These are phyloP conservation scores for Rosa rugosa DNA, from an alignment of 306 rosid genomes.

Conservation along the genomic window DNA sequence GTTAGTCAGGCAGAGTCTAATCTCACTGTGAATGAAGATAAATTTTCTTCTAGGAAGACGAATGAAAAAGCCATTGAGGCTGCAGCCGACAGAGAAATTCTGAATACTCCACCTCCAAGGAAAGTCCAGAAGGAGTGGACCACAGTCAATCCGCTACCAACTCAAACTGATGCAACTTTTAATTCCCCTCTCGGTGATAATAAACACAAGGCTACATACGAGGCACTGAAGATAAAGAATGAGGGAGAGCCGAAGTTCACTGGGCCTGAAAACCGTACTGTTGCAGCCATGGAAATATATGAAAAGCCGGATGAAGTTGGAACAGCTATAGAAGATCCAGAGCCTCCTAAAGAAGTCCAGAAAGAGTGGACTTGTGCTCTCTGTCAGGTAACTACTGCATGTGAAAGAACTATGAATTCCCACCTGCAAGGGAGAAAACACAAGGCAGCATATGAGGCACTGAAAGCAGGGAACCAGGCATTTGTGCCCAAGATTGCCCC, in stretches of 20 bases:
- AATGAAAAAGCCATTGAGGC: background rate
- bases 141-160: conserved; percentile 35
- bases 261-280: background rate
- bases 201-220: background rate
- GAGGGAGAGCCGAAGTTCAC: background rate
- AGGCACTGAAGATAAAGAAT: background rate
- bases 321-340: conserved; percentile 20
- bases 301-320: background rate
- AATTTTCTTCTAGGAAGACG: background rate
- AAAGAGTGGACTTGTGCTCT: conserved; percentile 51
- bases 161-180: background rate
- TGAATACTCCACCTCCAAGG: conserved; percentile 12
- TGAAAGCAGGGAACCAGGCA: conserved; percentile 27
- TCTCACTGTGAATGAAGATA: background rate
- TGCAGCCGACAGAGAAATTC: conserved; percentile 15
- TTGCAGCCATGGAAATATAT: conserved; percentile 1
- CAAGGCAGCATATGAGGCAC: conserved; percentile 28
- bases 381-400: conserved; percentile 26
- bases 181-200: background rate
- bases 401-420: conserved; percentile 2
- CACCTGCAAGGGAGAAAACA: conserved; percentile 43
- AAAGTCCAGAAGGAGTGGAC: conserved; percentile 45
- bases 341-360: conserved; percentile 29
- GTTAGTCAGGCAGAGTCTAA: conserved; percentile 8
- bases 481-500: conserved; percentile 4